Base-by-base conservation (phyloP, 352 stramenopile genomes). In the Nothophytophthora sp. region DNA sequence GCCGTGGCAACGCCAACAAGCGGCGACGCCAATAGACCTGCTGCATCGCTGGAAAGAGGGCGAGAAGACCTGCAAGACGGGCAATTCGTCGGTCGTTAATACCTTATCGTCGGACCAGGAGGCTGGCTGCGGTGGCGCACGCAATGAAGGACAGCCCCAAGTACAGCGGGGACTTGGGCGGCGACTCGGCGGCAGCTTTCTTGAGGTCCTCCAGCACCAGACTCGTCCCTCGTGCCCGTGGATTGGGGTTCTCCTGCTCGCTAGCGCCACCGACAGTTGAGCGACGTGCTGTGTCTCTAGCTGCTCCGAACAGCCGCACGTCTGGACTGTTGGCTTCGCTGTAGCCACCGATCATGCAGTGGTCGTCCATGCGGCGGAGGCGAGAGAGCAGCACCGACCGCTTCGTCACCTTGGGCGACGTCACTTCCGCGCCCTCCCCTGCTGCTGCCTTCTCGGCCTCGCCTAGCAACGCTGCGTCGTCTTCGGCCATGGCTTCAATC, bases 81-180 rank as follows among this genome's bases (percentile, higher is more conserved):
- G 19, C 33, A 38, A 25, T 25, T 43, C 29, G 32, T 41, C n/a
- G 20, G 32, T 54, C 56, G 28, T 38, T 47, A 36, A 20, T 51
- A 28, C 34, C 49, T 76, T 70, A 80, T 24, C 72, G 53, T 13
- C 72, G 72, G n/a, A 63, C 63, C 6, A 75, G 44, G 19, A 84
- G 51, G 13, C 70, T 52, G 3, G 69, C 72, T 3, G 70, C 70
- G 0, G 67, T 81, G 22, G 70, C 73, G 16, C 73, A 84, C 2
- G 67, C 73, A 10, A 84, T 66, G 30, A 84, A 63, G 3, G 73
- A 80, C n/a, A 84, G 49, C 29, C 73, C 70, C 23, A 84, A 50
- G 50, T 73, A 72, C 16, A 81, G 39, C 1, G 66, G 63, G 3
- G 73, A 72, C 10, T 61, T 71, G 27, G 53, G 44, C 5, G 55